phyloP scores from a whole-genome alignment of 306 rosid genomes.

The Acacia melanoxylon region DNA sequence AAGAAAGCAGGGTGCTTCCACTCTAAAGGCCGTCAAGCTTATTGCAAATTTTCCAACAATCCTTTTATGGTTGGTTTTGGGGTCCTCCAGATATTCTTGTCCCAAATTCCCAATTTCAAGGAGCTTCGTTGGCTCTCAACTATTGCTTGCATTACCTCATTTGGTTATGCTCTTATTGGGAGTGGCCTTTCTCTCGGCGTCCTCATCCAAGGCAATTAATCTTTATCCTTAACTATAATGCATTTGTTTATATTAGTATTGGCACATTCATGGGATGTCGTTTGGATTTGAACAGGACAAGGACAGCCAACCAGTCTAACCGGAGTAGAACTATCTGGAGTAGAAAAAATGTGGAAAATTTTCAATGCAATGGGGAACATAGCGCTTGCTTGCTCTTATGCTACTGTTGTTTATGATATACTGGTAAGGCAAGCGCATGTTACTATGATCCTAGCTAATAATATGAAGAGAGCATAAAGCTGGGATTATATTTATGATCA shows the following conservation, averaged over 20 bases:
- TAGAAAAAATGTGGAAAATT: constrained; percentile 56
- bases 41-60: constrained; percentile 57
- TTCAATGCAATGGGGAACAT: constrained; percentile 64
- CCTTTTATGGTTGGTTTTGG: constrained; percentile 60
- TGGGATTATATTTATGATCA: neutral
- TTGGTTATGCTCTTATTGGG: constrained; percentile 56
- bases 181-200: constrained; percentile 49
- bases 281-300: constrained; percentile 38
- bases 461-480: neutral
- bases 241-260: neutral
- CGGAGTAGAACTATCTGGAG: constrained; percentile 36
- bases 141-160: constrained; percentile 60
- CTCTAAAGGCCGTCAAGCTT: constrained; percentile 36
- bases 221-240: too few species aligned
- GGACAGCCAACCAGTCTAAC: constrained; percentile 40
- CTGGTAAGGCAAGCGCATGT: constrained; percentile 37
- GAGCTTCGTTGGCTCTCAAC: constrained; percentile 57
- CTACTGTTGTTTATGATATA: constrained; percentile 52
- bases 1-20: constrained; percentile 53
- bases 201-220: constrained; percentile 37
- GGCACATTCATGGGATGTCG: neutral
- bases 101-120: constrained; percentile 68
- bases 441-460: neutral
- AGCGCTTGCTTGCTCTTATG: constrained; percentile 66
- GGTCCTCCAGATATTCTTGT: constrained; percentile 44